Evolutionary conservation across 208 protist species (phyloP), one percentile per base, ranked within the genome.

Genomic region (Trypanosoma brucei): DNA sequence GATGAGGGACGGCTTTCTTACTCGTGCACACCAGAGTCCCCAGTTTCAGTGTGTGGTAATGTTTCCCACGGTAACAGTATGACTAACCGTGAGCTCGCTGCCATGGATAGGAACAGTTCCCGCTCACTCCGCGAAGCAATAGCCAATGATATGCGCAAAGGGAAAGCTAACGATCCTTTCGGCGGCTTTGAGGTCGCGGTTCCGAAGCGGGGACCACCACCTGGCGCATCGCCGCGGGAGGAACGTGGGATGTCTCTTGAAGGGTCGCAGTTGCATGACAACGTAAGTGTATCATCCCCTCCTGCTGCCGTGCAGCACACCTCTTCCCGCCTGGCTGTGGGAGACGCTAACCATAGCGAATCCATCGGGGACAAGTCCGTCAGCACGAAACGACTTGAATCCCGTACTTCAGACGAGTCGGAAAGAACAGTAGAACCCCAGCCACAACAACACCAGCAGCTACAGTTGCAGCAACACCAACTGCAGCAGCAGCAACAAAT

Each of bases 1-100:
- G 84, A 95, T 64, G 86, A 93, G 70, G 86, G 86, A 0, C 73
- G 83, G 2, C 75, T 95, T n/a, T 91, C 89, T 1, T 92, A 92
- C 72, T 46, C 72, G 2, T 64, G 59, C 36, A n/a, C 51, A 31
- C 36, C 42, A 33, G 59, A 77, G 6, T 62, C 51, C 6, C 58
- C 56, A 7, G 3, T 58, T n/a, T 57, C 67, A 53, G 54, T 4
- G 5, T 22, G 44, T 35, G 39, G 9, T n/a, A 33, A 64, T 56
- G 14, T 38, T 48, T 63, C 33, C 40, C 44, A 56, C 13, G 53
- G 22, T 22, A 55, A 57, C 33, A 54, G 34, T 40, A 61, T 7
- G 5, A 48, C 2, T 50, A 42, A 30, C 53, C 56, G 54, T 48
- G 70, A 71, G 49, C 49, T 65, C 14, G 46, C 48, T 31, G 36